Evolutionary conservation across 2,329 filamentous ascomycete species (phyloP).

Genomic region (Aspergillus sp.): DNA sequence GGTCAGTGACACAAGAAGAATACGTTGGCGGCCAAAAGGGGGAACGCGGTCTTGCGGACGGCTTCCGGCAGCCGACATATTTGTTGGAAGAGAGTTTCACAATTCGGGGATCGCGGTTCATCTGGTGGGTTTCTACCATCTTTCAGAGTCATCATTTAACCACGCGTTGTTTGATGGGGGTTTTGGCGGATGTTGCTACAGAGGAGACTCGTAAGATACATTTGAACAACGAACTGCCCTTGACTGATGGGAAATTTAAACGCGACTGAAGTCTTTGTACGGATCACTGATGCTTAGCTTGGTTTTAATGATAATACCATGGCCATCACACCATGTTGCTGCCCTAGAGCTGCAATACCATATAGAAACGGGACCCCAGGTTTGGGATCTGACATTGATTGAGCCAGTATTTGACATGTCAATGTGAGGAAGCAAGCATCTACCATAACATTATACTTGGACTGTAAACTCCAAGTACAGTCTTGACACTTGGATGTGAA

Average conservation of each 20-base stretch:
- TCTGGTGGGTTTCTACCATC: neutral
- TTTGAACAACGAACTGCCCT: neutral
- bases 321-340: no score
- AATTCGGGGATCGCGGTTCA: neutral
- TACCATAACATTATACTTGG: no score
- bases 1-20: neutral
- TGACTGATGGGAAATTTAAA: neutral
- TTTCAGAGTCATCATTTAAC: neutral
- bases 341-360: no score
- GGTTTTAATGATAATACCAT: neutral
- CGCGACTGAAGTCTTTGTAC: neutral
- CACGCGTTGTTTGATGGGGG: neutral
- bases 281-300: neutral
- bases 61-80: neutral
- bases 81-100: neutral
- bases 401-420: no score
- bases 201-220: neutral
- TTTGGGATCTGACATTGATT: no score
- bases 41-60: neutral
- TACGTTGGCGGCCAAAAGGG: neutral
- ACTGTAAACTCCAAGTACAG: no score
- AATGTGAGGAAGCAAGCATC: no score
- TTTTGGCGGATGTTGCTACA: neutral
- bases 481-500: no score
- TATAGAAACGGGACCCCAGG: no score